Evolutionary conservation across 805 yeast species (phyloP).

Genomic region (Metschnikowia santaceciliae): DNA sequence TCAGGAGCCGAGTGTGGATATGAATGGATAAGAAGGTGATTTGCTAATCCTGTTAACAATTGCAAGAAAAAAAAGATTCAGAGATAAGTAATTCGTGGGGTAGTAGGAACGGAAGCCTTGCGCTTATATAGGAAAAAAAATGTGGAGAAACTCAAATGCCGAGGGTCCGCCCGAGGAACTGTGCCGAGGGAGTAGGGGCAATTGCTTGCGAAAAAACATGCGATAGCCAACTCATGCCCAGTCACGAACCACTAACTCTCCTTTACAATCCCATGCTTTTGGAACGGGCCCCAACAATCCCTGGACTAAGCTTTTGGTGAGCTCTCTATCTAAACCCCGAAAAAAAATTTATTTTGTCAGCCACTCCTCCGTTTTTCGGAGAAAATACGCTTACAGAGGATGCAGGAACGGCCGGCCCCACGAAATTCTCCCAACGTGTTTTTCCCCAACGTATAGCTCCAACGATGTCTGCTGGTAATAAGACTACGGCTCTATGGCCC

Average conservation of each 20-base stretch:
- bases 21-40: not conserved
- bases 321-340: too few relatives aligned
- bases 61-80: not conserved
- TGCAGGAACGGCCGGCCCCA: too few relatives aligned
- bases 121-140: conserved; percentile 4
- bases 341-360: too few relatives aligned
- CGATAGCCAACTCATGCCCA: not conserved
- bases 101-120: not conserved
- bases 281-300: too few relatives aligned
- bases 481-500: too few relatives aligned
- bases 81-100: not conserved
- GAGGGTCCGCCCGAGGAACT: not conserved
- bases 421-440: too few relatives aligned
- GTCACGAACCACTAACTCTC: not conserved
- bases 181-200: conserved; percentile 2
- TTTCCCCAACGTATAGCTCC: too few relatives aligned
- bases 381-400: too few relatives aligned
- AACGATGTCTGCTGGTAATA: too few relatives aligned
- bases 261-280: not conserved
- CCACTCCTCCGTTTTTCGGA: too few relatives aligned
- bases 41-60: conserved; percentile 4
- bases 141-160: conserved; percentile 6
- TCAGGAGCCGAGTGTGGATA: not conserved
- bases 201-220: conserved; percentile 4
- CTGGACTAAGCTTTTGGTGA: too few relatives aligned